A percentile compares a stretch with the other conserved stretches of the same genome.
phyloP scores from a whole-genome alignment of 768 basidiomycete species.

The Leccinum sublutescens region DNA sequence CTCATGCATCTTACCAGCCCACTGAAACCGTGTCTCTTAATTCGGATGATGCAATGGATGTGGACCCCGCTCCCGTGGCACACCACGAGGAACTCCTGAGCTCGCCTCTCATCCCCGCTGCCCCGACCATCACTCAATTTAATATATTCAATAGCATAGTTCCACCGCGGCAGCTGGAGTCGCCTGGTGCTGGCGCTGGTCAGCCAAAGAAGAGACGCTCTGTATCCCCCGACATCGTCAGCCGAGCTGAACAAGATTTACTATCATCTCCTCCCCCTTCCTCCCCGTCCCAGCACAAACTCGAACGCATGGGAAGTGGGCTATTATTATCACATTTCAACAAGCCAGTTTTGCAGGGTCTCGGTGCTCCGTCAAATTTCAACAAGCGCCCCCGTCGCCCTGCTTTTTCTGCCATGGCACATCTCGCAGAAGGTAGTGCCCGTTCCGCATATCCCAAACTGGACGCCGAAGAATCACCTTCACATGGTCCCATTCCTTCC shows the following conservation, averaged over 20 bases:
- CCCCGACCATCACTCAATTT: constrained; percentile 53
- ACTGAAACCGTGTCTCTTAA: constrained; percentile 41
- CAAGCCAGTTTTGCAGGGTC: constrained; percentile 54
- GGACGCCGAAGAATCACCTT: constrained; percentile 28
- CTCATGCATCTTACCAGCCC: constrained; percentile 30
- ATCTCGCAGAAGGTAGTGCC: constrained; percentile 40
- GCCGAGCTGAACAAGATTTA: constrained; percentile 36
- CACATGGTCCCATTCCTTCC: constrained; percentile 23
- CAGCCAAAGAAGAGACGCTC: constrained; percentile 58
- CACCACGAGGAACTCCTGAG: constrained; percentile 33
- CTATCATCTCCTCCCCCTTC: constrained; percentile 51
- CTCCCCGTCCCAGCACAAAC: constrained; percentile 48
- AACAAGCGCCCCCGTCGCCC: constrained; percentile 65
- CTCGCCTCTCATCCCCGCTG: constrained; percentile 46
- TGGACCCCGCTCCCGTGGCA: constrained; percentile 56
- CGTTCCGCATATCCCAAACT: constrained; percentile 46
- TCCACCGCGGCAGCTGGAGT: constrained; percentile 49
- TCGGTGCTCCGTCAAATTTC: constrained; percentile 51
- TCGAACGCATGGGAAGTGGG: constrained; percentile 41
- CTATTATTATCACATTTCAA: constrained; percentile 38
- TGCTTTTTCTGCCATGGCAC: constrained; percentile 61
- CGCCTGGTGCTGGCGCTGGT: constrained; percentile 39
- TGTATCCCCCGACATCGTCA: constrained; percentile 49
- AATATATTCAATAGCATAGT: constrained; percentile 60
- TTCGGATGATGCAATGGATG: constrained; percentile 74